Conservation (phyloP, 1,139 yeast species). For the Suhomyces coccinellae region DNA sequence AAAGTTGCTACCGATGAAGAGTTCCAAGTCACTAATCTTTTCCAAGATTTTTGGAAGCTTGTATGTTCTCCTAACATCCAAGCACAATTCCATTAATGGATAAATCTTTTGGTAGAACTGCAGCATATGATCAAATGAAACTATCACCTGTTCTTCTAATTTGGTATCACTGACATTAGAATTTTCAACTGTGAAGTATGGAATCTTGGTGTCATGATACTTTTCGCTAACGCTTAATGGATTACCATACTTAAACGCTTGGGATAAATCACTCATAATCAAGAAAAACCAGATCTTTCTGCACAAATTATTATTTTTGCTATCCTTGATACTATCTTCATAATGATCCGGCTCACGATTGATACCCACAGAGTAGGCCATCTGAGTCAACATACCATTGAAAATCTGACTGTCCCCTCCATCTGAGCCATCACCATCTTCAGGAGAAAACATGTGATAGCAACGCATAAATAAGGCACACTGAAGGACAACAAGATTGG, state of each 20-base stretch:
- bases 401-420: constrained; percentile 44
- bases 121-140: constrained; percentile 28
- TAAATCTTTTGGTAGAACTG: constrained; percentile 23
- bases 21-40: constrained; percentile 32
- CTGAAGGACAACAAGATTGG: constrained; percentile 52
- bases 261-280: constrained; percentile 37
- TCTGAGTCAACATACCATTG: constrained; percentile 40
- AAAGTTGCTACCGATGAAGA: constrained; percentile 21
- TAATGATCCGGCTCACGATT: constrained; percentile 43
- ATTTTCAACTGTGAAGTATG: constrained; percentile 22
- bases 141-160: constrained; percentile 30
- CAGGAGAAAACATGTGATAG: constrained; percentile 48
- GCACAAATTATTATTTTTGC: constrained; percentile 30
- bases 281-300: constrained; percentile 38
- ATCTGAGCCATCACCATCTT: constrained; percentile 52
- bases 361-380: constrained; percentile 48
- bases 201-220: constrained; percentile 33
- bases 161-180: constrained; percentile 32
- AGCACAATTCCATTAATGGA: constrained; percentile 25
- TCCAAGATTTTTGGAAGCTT: constrained; percentile 25
- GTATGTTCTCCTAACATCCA: constrained; percentile 23
- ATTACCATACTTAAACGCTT: constrained; percentile 41
- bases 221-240: constrained; percentile 30
- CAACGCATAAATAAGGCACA: constrained; percentile 39
- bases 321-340: constrained; percentile 23